phyloP scores from a whole-genome alignment of 768 basidiomycete species.

The Mycena polygramma region DNA sequence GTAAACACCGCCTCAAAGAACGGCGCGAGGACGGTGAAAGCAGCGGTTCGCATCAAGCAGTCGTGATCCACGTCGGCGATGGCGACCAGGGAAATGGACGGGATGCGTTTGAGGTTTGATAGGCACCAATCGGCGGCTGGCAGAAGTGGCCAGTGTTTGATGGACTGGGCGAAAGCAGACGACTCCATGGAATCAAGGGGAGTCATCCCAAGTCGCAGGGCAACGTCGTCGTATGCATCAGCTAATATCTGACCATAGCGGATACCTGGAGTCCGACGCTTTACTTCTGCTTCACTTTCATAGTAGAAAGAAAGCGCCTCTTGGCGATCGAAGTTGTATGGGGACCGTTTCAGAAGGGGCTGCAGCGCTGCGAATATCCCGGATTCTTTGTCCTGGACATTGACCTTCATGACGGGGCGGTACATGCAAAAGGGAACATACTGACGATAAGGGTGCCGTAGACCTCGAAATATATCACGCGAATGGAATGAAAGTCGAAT shows the following conservation, averaged over 20 bases:
- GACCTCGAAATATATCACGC: conserved; percentile 3
- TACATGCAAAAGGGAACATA: not conserved
- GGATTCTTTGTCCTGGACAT: conserved; percentile 8
- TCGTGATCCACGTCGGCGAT: conserved; percentile 13
- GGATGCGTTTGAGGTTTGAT: not conserved
- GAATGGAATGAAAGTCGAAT: not conserved
- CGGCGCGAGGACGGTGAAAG: conserved; percentile 7
- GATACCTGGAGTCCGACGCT: not conserved
- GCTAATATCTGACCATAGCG: conserved; percentile 10
- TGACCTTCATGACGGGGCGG: not conserved
- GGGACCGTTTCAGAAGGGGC: not conserved
- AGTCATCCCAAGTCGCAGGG: conserved; percentile 5
- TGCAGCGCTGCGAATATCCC: conserved; percentile 10
- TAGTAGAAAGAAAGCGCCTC: conserved; percentile 15
- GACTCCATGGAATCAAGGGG: not conserved
- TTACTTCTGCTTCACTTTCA: conserved; percentile 14
- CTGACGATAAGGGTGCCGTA: conserved; percentile 8
- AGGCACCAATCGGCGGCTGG: not conserved
- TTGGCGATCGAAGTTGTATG: conserved; percentile 5
- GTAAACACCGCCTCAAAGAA: conserved; percentile 11
- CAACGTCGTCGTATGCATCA: conserved; percentile 8
- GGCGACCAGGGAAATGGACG: not conserved
- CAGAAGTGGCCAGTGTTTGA: not conserved
- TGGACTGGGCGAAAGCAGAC: not conserved
- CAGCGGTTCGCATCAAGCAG: not conserved